Percentiles rank a stretch among this genome's conserved stretches.
phyloP scores from a whole-genome alignment of 1,139 yeast genomes.

The Pichia sp. region DNA sequence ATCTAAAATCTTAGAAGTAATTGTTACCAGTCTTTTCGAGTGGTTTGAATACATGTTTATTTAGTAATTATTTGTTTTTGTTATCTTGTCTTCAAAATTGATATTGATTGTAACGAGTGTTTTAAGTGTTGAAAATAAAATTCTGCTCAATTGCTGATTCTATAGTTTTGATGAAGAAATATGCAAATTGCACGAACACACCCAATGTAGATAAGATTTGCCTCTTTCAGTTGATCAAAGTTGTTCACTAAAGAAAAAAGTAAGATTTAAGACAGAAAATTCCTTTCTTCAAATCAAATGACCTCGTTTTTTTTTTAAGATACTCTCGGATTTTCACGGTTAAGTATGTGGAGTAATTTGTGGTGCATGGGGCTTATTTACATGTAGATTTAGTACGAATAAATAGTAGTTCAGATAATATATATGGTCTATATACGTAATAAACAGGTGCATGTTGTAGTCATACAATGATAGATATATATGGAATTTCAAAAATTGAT shows the following conservation, averaged over 20 bases:
- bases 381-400: neutral
- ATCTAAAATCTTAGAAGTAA: slow-evolving; percentile 9
- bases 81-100: neutral
- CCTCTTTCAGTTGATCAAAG: neutral
- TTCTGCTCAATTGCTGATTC: neutral
- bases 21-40: slow-evolving; percentile 8
- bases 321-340: neutral
- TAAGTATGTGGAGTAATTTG: neutral
- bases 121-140: neutral
- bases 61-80: neutral
- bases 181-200: neutral
- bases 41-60: slow-evolving; percentile 6
- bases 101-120: neutral
- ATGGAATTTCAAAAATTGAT: neutral
- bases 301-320: neutral
- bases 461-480: neutral
- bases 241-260: neutral
- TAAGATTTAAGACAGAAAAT: neutral
- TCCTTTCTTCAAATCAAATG: neutral
- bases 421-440: neutral
- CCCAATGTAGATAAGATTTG: neutral
- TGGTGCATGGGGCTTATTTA: neutral
- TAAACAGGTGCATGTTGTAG: neutral
- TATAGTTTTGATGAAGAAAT: no score
- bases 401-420: neutral